These are phyloP conservation scores for Zygnema circumcarinatum DNA, from an alignment of 139 green algal genomes.

Conservation along the genomic window DNA sequence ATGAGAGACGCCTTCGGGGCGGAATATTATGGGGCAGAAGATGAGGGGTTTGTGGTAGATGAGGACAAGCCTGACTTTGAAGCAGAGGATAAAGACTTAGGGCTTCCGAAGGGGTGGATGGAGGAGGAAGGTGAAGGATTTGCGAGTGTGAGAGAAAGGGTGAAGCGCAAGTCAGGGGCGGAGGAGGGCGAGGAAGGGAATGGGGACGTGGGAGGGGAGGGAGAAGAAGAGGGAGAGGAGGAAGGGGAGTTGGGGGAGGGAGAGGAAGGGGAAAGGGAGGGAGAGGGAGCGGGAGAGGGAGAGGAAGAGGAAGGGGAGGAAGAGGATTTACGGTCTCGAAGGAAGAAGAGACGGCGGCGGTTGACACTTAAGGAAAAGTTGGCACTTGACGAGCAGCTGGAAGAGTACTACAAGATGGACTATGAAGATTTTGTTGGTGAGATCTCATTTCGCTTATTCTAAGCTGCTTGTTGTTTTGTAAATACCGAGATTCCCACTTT, in stretches of 20 bases:
- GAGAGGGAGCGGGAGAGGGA: conserved; percentile 29
- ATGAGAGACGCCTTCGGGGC: conserved; percentile 90
- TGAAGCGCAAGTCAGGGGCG: conserved; percentile 80
- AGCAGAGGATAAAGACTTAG: conserved; percentile 56
- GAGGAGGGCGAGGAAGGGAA: conserved; percentile 38
- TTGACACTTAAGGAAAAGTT: conserved; percentile 33
- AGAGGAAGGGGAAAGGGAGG: conserved; percentile 10
- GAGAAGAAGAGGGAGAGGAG: conserved; percentile 53
- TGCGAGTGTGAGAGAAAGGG: conserved; percentile 85
- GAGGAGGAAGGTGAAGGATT: conserved; percentile 62
- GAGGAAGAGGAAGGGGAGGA: conserved; percentile 40
- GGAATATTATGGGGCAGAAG: conserved; percentile 82
- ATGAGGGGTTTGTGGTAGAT: conserved; percentile 48
- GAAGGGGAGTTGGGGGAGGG: conserved; percentile 53
- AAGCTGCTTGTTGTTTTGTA: background rate
- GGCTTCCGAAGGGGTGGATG: conserved; percentile 28
- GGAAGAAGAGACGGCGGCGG: conserved; percentile 23
- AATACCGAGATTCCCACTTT: background rate
- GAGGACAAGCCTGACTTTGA: conserved; percentile 49
- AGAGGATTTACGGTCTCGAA: background rate
- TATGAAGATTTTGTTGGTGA: conserved; percentile 87
- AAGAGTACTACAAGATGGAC: conserved; percentile 94
- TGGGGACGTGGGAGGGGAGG: background rate
- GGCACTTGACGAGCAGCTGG: conserved; percentile 73
- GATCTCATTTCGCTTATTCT: background rate